phyloP scores from a whole-genome alignment of 441 rosid genomes.

The Pelargonium fulgidum region DNA sequence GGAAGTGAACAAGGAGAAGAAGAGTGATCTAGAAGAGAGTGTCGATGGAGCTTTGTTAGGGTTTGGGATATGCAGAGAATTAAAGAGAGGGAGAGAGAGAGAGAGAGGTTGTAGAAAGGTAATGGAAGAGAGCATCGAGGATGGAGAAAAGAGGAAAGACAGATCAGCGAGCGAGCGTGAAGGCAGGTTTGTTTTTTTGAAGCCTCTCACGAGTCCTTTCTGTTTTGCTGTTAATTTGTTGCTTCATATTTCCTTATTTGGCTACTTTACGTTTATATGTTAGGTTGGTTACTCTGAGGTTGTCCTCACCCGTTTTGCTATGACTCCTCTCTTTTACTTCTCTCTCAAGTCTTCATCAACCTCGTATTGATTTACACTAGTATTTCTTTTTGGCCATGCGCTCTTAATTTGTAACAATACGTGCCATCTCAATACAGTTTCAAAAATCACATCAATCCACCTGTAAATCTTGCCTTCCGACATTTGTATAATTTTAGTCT shows the following conservation, averaged over 20 bases:
- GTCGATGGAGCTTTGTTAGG: background rate
- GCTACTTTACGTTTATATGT: background rate
- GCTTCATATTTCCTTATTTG: background rate
- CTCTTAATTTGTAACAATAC: too few species aligned
- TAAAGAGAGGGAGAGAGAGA: background rate
- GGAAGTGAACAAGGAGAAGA: background rate
- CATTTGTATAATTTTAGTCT: too few species aligned
- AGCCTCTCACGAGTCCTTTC: background rate
- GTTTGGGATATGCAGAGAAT: too few species aligned
- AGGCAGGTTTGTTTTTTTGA: constrained; percentile 2
- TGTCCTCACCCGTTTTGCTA: background rate
- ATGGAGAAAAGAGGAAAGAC: background rate
- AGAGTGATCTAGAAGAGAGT: background rate
- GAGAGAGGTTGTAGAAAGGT: constrained; percentile 3
- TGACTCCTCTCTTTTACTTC: background rate
- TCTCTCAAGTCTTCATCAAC: background rate
- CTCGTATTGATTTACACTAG: background rate
- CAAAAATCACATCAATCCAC: too few species aligned
- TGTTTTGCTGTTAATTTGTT: background rate
- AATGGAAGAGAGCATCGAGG: background rate
- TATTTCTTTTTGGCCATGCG: too few species aligned
- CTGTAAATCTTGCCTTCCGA: too few species aligned
- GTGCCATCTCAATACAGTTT: too few species aligned
- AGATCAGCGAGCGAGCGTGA: constrained; percentile 16
- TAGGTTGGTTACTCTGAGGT: background rate